Percentiles rank a stretch among this genome's conserved stretches.
These are phyloP conservation scores for Candida stauntonica DNA, from an alignment of 805 yeast species.

Conservation along the genomic window DNA sequence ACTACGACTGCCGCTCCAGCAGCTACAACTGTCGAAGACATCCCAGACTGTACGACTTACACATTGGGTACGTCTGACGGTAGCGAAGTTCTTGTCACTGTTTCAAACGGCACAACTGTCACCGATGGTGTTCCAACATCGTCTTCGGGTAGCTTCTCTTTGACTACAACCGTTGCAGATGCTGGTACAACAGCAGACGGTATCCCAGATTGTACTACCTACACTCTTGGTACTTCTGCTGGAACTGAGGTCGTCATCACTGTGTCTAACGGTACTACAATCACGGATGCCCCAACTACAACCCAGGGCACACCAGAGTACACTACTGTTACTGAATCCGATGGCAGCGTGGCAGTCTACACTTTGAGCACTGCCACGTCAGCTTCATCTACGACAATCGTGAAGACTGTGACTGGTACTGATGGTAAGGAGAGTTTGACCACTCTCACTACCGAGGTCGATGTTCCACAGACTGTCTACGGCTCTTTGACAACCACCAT, in stretches of 20 bases:
- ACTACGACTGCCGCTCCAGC: background rate
- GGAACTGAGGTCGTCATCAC: too few relatives aligned
- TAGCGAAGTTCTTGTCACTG: background rate
- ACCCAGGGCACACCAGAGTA: too few relatives aligned
- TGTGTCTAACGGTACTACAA: background rate
- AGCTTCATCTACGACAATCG: background rate
- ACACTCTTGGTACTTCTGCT: background rate
- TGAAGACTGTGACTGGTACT: background rate
- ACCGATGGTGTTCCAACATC: background rate
- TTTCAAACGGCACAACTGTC: background rate
- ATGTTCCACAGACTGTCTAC: background rate
- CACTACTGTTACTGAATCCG: background rate
- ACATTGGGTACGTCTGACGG: background rate
- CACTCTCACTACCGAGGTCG: too few relatives aligned
- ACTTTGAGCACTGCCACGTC: background rate
- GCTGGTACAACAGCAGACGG: conserved; percentile 1
- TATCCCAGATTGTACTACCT: background rate
- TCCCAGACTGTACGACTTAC: background rate
- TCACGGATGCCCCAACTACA: background rate
- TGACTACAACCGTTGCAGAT: background rate
- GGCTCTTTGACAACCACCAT: background rate
- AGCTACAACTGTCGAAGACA: background rate
- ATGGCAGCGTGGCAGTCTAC: background rate
- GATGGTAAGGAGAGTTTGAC: too few relatives aligned
- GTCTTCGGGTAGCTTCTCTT: too few relatives aligned